Evolutionary conservation across 2,329 filamentous ascomycete genomes (phyloP), one percentile per base, ranked within the genome.

Genomic region (Fusarium bulbicola): DNA sequence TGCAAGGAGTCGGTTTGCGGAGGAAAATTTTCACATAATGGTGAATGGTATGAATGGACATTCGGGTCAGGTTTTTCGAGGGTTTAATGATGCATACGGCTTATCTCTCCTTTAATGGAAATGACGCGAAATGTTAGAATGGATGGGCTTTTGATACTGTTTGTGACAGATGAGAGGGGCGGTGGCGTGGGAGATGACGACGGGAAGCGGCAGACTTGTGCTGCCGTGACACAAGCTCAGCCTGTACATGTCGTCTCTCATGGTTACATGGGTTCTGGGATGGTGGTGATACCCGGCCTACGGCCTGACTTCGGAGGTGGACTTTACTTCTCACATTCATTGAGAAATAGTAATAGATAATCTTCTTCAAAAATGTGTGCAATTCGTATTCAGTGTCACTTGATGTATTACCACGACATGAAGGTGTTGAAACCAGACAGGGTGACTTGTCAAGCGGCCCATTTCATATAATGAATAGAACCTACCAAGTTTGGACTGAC

Each of bases 41-140:
- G 73, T 75, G 64, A 70, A 68, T 76, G 68, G 66, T 73, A 73
- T 76, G 75, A 77, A 77, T 76, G 72, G 72, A 77, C 73, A 78
- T 77, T 76, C 66, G 73, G 75, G 69, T 70, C 74, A 71, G 75
- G 74, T 79, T 78, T 77, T 72, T 74, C 74, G 72, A 75, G 78
- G 77, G 77, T 68, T 78, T 79, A 76, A 80, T 77, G 78, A 80
- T 71, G 74, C 78, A 81, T 75, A 78, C 79, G 80, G 76, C 75
- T 80, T 80, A 79, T 80, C 74, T 76, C 70, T 80, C 74, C 63
- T 81, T 79, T 79, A 79, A 79, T 80, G 80, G 79, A 76, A 78
- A 77, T 77, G 70, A 76, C 73, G 42, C 47, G 76, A 76, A 76
- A 74, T 79, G 70, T 74, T 77, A 75, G 71, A 67, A 67, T 59